Base-by-base conservation (phyloP, 805 yeast genomes). In the Starmerella riodocensis region DNA sequence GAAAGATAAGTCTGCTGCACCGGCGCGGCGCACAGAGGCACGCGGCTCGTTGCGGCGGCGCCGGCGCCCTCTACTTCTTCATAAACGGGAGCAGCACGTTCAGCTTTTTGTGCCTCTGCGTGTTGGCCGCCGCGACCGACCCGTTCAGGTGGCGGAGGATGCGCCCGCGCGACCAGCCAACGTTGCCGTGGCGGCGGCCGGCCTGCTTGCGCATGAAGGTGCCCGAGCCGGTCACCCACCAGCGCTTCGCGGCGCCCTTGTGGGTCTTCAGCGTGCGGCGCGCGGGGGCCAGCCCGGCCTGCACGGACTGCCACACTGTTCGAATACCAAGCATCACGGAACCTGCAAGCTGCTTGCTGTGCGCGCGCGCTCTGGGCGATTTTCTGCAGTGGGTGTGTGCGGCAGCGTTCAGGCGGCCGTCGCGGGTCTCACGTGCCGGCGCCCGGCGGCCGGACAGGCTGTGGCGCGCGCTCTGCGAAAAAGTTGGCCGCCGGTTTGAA, bases 131-230 rank as follows among this genome's bases (percentile, higher is more conserved):
- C 61, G 56, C 6, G 67, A 72, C 49, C 68, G 78, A 23, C 74
- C 78, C 48, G 71, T 59, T 78, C 66, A 51, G 68, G 69, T 44
- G 72, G 64, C 53, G 79, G 61, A 58, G 20, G 71, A 57, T 46
- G 18, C 55, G 66, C 37, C 76, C 67, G 29, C 71, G 63, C 24
- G 85, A 70, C 78, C 91, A 86, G 18, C 94, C 86, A 1, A 85
- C 82, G 54, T 86, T 86, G 36, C 96, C 95, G 58, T 86, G 96
- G 49, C 81, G 79, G 64, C 94, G 73, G 9, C 94, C 93, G 17
- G 93, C 79, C 51, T 75, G 73, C 46, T 70, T 86, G 72, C 83
- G 65, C 51, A 75, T 71, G 60, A 67, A 69, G 17, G 66, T 77
- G n/a, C 73, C 71, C 32, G 65, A 64, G 2, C 80, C 83, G 4